Percentiles rank a stretch among this genome's conserved stretches.
phyloP scores from a whole-genome alignment of 2,329 filamentous ascomycete genomes.

The Bipolaris zeicola region DNA sequence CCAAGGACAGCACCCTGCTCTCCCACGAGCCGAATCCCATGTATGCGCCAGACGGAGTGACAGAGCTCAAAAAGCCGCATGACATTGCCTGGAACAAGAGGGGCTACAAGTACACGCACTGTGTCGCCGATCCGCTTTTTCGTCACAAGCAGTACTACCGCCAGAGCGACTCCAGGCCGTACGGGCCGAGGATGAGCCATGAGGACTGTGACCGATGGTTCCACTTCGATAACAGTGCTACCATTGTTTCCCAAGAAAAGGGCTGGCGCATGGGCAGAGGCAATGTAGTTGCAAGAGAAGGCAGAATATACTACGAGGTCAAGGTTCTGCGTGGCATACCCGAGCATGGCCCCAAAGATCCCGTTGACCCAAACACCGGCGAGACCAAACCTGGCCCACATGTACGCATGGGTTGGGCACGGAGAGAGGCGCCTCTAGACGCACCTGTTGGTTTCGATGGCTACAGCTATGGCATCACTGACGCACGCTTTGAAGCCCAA shows the following conservation, averaged over 20 bases:
- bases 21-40: slow-evolving; percentile 55
- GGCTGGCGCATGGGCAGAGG: slow-evolving; percentile 90
- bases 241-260: slow-evolving; percentile 84
- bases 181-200: slow-evolving; percentile 83
- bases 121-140: slow-evolving; percentile 86
- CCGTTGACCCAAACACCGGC: slow-evolving; percentile 40
- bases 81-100: slow-evolving; percentile 68
- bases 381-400: slow-evolving; percentile 59
- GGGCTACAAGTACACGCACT: slow-evolving; percentile 86
- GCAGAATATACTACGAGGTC: slow-evolving; percentile 92
- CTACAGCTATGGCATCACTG: slow-evolving; percentile 92
- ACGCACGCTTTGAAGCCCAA: slow-evolving; percentile 87
- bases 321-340: slow-evolving; percentile 80
- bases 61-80: slow-evolving; percentile 55
- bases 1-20: slow-evolving; percentile 54
- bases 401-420: slow-evolving; percentile 84
- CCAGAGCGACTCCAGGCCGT: slow-evolving; percentile 83
- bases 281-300: slow-evolving; percentile 88
- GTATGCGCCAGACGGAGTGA: slow-evolving; percentile 48
- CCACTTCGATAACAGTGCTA: slow-evolving; percentile 75
- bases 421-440: slow-evolving; percentile 80
- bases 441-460: slow-evolving; percentile 85
- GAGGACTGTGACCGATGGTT: slow-evolving; percentile 89
- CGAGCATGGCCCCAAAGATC: slow-evolving; percentile 49
- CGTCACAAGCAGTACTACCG: slow-evolving; percentile 88